Evolutionary conservation across 495 filamentous ascomycete genomes (phyloP).

Genomic region (Lasiosphaeria miniovina): DNA sequence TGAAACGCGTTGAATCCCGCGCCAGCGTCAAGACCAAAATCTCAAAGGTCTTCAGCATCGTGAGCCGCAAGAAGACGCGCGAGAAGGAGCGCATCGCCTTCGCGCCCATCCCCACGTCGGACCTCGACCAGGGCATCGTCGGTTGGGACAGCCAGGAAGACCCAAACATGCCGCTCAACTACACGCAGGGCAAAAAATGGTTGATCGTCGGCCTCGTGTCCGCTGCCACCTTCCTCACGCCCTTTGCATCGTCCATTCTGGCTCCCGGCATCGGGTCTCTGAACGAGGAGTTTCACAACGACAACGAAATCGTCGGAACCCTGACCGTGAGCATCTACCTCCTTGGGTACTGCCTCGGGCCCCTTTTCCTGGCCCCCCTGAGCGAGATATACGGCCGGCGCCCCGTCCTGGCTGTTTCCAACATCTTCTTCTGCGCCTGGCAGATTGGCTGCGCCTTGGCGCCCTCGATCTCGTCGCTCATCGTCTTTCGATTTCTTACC

Average conservation of each 20-base stretch:
- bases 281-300: slow-evolving; percentile 50
- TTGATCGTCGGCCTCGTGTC: slow-evolving; percentile 53
- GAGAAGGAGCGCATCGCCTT: slow-evolving; percentile 20
- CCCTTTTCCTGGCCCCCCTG: slow-evolving; percentile 61
- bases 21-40: slow-evolving; percentile 19
- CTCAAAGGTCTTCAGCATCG: slow-evolving; percentile 21
- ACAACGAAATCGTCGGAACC: slow-evolving; percentile 31
- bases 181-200: slow-evolving; percentile 62
- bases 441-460: slow-evolving; percentile 68
- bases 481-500: slow-evolving; percentile 64
- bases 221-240: slow-evolving; percentile 57
- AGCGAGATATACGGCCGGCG: slow-evolving; percentile 73
- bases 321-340: slow-evolving; percentile 46
- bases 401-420: slow-evolving; percentile 57
- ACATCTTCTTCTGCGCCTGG: slow-evolving; percentile 66
- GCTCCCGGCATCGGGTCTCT: slow-evolving; percentile 57
- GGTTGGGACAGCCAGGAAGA: slow-evolving; percentile 65
- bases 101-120: slow-evolving; percentile 37
- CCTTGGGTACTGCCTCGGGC: slow-evolving; percentile 43
- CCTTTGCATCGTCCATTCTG: slow-evolving; percentile 64
- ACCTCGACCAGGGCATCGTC: slow-evolving; percentile 47
- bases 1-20: slow-evolving; percentile 18
- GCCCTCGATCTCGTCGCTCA: slow-evolving; percentile 53
- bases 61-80: slow-evolving; percentile 18
- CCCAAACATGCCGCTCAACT: slow-evolving; percentile 71